Evolutionary conservation across 2,329 filamentous ascomycete genomes (phyloP), one percentile per base, ranked within the genome.

Genomic region (Calonectria fujianensis): DNA sequence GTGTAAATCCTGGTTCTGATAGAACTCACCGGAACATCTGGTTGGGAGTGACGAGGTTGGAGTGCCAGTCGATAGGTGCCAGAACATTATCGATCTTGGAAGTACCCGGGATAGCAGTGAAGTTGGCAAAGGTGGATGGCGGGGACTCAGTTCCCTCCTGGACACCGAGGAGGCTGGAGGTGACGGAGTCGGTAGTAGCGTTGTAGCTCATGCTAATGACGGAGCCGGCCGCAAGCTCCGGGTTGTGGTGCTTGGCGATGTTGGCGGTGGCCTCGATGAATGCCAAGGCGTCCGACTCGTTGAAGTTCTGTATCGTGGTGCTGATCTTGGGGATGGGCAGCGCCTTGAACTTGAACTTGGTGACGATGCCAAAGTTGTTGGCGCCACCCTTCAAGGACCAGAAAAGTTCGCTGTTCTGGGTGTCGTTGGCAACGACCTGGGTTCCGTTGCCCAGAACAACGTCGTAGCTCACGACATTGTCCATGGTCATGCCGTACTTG

Each of bases 401-500:
- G 77, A 83, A 85, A 1, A 86, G 80, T 66, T 85, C 83, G 0
- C 80, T 57, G 74, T 88, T 82, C 0, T 82, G 80, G 5, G 82
- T 73, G 1, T 77, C 75, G 18, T 83, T 86, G 4, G 85, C 87
- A 7, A 84, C 83, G 5, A 88, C 77, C 11, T 89, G 82, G 1
- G 76, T 72, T 4, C 88, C 86, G 41, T 82, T 80, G 0, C 85
- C 83, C 0, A 87, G 81, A 3, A 89, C 87, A n/a, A 89, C 83
- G 73, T 88, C 83, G 52, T 83, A 87, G 54, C 83, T 83, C 31
- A 79, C 48, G 0, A 84, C 80, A 29, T 82, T 82, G 50, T 83
- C 81, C 11, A 79, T 79, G 0, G 78, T 73, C 76, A 80, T 81
- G 31, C 82, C 82, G 35, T 80, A 77, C 37, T 80, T 79, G 45